phyloP scores from a whole-genome alignment of 176 grass and related monocot species.

The Aegilops tauschii region DNA sequence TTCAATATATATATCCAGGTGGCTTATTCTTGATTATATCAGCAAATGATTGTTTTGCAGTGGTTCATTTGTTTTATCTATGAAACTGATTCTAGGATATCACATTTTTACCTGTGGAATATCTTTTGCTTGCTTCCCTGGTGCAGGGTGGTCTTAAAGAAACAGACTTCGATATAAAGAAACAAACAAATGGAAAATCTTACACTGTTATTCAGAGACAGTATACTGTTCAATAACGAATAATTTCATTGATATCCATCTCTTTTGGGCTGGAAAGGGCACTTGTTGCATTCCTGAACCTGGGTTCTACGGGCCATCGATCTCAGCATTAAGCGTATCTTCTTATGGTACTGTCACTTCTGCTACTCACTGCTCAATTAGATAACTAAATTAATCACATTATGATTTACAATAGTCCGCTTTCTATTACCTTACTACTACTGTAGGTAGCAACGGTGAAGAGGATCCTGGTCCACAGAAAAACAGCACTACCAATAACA shows the following conservation, averaged over 20 bases:
- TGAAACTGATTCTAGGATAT: background rate
- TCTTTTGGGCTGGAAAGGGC: no score
- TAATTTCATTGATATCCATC: no score
- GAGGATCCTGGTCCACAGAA: background rate
- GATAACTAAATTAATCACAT: background rate
- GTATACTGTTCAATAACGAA: constrained; percentile 10
- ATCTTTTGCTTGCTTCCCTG: background rate
- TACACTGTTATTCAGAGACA: constrained; percentile 23
- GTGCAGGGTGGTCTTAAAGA: constrained; percentile 25
- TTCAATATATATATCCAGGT: no score
- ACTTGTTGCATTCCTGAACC: no score
- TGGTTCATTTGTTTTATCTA: background rate
- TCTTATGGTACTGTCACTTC: background rate
- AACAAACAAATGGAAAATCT: constrained; percentile 31
- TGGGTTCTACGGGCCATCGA: no score
- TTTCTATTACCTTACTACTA: background rate
- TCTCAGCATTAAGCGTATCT: constrained; percentile 19
- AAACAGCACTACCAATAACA: background rate
- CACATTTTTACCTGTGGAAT: background rate
- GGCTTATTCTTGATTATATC: background rate
- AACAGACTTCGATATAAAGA: constrained; percentile 56
- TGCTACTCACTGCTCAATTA: background rate
- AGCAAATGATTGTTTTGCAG: background rate
- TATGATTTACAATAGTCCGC: background rate
- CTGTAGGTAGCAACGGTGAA: background rate